phyloP scores from a whole-genome alignment of 257 asterid genomes.

The Avicennia marina region DNA sequence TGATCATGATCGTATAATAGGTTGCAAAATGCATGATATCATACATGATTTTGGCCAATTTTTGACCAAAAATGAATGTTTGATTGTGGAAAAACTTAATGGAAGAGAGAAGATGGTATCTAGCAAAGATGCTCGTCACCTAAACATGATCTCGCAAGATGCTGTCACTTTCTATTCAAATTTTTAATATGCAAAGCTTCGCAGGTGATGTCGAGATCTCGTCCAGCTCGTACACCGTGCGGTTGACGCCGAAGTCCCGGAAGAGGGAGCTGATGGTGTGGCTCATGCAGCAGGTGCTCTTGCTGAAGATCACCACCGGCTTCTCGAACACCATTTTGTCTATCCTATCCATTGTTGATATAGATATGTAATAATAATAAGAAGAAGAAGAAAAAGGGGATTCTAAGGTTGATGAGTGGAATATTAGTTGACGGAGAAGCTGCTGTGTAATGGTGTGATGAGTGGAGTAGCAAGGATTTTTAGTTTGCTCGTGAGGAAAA shows the following conservation, averaged over 20 bases:
- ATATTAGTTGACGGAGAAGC: no score
- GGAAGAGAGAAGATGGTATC: not conserved
- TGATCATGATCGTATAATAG: not conserved
- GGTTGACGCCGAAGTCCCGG: conserved; percentile 37
- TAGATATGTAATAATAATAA: not conserved
- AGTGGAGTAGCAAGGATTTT: not conserved
- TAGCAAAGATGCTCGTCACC: not conserved
- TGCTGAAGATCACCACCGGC: conserved; percentile 49
- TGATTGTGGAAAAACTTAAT: not conserved
- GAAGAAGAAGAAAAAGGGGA: not conserved
- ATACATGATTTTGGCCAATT: conserved; percentile 20
- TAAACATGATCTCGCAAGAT: no score
- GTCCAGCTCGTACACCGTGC: conserved; percentile 42
- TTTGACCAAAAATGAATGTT: not conserved
- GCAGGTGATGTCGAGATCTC: no score
- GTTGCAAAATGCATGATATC: conserved; percentile 12
- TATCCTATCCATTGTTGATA: conserved; percentile 25
- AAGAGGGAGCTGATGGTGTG: conserved; percentile 38
- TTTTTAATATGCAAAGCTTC: no score
- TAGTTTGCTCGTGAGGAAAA: conserved; percentile 30
- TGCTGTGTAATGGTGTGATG: not conserved
- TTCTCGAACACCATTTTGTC: conserved; percentile 38
- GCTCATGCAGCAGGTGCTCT: conserved; percentile 52
- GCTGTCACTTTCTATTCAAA: no score
- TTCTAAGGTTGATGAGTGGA: not conserved